Evolutionary conservation across 2,329 filamentous ascomycete species (phyloP).

Genomic region (Colletotrichum cereale): DNA sequence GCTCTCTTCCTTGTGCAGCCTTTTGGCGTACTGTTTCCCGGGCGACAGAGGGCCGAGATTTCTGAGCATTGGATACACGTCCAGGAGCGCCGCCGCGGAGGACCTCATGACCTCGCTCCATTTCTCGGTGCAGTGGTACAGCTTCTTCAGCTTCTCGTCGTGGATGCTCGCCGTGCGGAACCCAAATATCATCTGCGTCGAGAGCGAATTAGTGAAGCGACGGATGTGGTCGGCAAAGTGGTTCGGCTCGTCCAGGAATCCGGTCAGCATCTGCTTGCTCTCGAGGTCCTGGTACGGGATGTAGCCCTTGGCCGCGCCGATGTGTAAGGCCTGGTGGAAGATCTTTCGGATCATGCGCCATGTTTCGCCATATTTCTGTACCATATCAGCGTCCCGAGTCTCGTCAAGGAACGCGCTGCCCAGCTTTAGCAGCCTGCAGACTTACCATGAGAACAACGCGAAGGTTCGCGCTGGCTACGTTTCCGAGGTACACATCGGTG

Average conservation of each 20-base stretch:
- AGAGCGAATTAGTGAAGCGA: slow-evolving; percentile 62
- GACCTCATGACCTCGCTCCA: slow-evolving; percentile 54
- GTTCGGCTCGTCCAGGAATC: slow-evolving; percentile 51
- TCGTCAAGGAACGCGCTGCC: too few species aligned
- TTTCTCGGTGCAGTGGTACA: slow-evolving; percentile 55
- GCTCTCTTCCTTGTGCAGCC: slow-evolving; percentile 47
- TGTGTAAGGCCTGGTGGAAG: slow-evolving; percentile 55
- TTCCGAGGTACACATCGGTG: slow-evolving; percentile 41
- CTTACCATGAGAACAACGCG: slow-evolving; percentile 29
- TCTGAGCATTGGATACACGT: slow-evolving; percentile 59
- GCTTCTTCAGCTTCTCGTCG: slow-evolving; percentile 57
- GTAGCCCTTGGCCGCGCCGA: slow-evolving; percentile 55
- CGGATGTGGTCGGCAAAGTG: slow-evolving; percentile 59
- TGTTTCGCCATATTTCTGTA: slow-evolving; percentile 22
- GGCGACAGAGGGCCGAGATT: slow-evolving; percentile 32
- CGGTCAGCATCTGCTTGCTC: slow-evolving; percentile 60
- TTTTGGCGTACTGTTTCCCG: slow-evolving; percentile 47
- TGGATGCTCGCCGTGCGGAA: slow-evolving; percentile 57
- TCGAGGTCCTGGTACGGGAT: slow-evolving; percentile 54
- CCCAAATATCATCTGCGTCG: slow-evolving; percentile 64
- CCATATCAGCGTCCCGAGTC: not conserved
- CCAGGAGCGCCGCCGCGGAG: slow-evolving; percentile 57
- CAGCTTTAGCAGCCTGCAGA: too few species aligned
- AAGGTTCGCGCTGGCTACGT: slow-evolving; percentile 14
- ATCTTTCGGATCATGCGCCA: slow-evolving; percentile 44